Evolutionary conservation across 169 alveolate genomes (phyloP).

Genomic region (Plasmodium reichenowi): DNA sequence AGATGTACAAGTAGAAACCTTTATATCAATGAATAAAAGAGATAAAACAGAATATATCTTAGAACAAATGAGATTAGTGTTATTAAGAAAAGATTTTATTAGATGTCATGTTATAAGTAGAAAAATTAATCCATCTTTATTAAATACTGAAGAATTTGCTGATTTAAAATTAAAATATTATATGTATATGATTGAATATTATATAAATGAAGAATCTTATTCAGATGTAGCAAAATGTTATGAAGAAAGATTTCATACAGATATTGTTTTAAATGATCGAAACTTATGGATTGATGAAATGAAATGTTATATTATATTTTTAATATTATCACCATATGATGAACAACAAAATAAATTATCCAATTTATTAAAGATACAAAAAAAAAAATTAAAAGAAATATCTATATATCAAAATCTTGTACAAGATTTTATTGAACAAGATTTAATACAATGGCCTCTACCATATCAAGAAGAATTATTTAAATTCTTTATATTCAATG

Average conservation of each 20-base stretch:
- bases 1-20: slow-evolving; percentile 85
- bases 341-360: slow-evolving; percentile 63
- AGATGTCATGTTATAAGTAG: slow-evolving; percentile 83
- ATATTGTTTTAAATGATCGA: slow-evolving; percentile 27
- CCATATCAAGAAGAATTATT: slow-evolving; percentile 77
- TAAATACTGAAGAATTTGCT: slow-evolving; percentile 76
- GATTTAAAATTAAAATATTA: slow-evolving; percentile 76
- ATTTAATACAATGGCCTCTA: slow-evolving; percentile 77
- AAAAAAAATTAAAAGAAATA: slow-evolving; percentile 79
- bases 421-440: slow-evolving; percentile 79
- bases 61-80: slow-evolving; percentile 85
- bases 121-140: slow-evolving; percentile 79
- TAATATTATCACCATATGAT: slow-evolving; percentile 53
- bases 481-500: slow-evolving; percentile 43
- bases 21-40: slow-evolving; percentile 79
- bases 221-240: slow-evolving; percentile 80
- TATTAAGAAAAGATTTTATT: slow-evolving; percentile 82
- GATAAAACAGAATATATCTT: slow-evolving; percentile 81
- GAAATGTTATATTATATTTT: slow-evolving; percentile 58
- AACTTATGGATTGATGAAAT: slow-evolving; percentile 52
- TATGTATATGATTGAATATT: slow-evolving; percentile 83
- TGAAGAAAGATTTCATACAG: slow-evolving; percentile 62
- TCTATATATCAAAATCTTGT: slow-evolving; percentile 74
- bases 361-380: slow-evolving; percentile 43
- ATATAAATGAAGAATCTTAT: slow-evolving; percentile 79